phyloP scores from a whole-genome alignment of 1,284 basidiomycete genomes.

The Moniliella sp. region DNA sequence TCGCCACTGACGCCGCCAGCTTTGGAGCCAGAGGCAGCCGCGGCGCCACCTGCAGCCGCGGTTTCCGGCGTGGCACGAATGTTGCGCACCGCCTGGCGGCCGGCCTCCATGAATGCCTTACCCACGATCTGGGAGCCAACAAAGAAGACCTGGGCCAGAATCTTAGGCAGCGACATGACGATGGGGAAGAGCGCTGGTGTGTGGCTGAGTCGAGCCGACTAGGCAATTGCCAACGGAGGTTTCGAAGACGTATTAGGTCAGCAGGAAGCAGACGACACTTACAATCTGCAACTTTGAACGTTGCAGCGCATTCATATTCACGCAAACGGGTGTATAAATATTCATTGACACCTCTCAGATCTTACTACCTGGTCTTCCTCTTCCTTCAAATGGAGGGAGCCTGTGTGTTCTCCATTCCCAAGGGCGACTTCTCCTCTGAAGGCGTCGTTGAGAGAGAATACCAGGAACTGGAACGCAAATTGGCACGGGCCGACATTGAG shows the following conservation, averaged over 20 bases:
- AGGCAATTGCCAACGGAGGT: no score
- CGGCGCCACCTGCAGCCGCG: constrained; percentile 41
- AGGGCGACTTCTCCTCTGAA: constrained; percentile 36
- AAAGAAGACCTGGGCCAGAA: constrained; percentile 58
- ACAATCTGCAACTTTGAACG: no score
- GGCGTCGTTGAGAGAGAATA: constrained; percentile 39
- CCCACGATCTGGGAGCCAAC: constrained; percentile 65
- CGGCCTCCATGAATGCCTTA: constrained; percentile 72
- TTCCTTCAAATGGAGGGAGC: constrained; percentile 99
- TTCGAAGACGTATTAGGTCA: no score
- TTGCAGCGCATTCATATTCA: no score
- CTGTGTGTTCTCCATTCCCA: constrained; percentile 43
- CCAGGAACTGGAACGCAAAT: constrained; percentile 40
- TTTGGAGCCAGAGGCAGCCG: constrained; percentile 22
- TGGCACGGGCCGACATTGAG: constrained; percentile 41
- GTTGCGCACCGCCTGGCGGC: constrained; percentile 66
- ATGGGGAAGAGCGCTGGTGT: no score
- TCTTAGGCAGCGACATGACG: not conserved
- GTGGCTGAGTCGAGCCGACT: no score
- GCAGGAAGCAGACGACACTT: no score
- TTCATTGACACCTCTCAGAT: no score
- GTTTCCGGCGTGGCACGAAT: constrained; percentile 37
- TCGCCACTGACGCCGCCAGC: constrained; percentile 21
- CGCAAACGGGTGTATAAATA: no score
- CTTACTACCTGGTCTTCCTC: constrained; percentile 89